Evolutionary conservation across 345 rosid genomes (phyloP), one percentile per base, ranked within the genome.

Genomic region (Dimocarpus longan): DNA sequence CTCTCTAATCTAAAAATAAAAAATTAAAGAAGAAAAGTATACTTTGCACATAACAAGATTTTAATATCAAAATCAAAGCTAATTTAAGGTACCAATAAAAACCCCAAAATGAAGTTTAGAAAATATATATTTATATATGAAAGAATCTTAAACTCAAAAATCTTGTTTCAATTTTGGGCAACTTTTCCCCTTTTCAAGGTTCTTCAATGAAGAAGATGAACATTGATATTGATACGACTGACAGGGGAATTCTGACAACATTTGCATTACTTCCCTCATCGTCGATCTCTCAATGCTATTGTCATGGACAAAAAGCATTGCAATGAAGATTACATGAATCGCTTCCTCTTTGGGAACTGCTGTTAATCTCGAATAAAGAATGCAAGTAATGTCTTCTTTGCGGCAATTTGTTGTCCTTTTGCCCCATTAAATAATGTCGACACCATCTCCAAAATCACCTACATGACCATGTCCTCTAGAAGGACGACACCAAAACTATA

Each of bases 221-320:
- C 76, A 76, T 56, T 68, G 82, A 19, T 62, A 52, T 0, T 81
- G 72, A 0, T 82, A 83, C 0, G 82, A 72, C 42, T 75, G 81
- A 6, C 77, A 82, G 22, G 83, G 82, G 67, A 85, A 84, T 62
- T 88, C 90, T 0, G 91, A 77, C 28, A 92, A 87, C 92, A 92
- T 92, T 73, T 92, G 93, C 50, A 90, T 90, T 4, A 89, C 92
- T 67, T 92, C 96, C 80, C 92, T 88, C 96, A 89, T 90, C 6
- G 86, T 84, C 26, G 96, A 93, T 8, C 92, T 87, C 79, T 90
- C 89, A 42, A 90, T 84, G 57, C 93, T 89, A 8, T 88, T 89
- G 68, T 90, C 93, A 70, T 92, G 91, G 15, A 88, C 87, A 21
- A 93, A 92, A 18, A 89, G 76, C 89, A 84, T 81, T 9, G 93